Conservation (phyloP, 176 grass and related monocot genomes). For the Thalia dealbata region DNA sequence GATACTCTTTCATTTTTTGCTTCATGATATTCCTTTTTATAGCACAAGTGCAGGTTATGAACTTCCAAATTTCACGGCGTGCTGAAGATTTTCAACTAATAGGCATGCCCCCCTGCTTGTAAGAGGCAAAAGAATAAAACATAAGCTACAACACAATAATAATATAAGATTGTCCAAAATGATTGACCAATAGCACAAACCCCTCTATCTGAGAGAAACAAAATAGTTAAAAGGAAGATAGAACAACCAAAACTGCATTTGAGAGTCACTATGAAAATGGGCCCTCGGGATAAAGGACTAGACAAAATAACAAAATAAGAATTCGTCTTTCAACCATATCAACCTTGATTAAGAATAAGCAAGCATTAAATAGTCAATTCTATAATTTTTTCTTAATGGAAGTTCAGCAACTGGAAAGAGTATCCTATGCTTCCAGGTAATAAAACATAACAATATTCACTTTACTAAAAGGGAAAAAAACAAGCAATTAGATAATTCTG, state of each 20-base stretch:
- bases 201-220: not conserved
- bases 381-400: too few relatives aligned
- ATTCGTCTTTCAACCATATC: too few relatives aligned
- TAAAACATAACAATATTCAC: too few relatives aligned
- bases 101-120: not conserved
- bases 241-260: not conserved
- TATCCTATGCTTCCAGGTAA: too few relatives aligned
- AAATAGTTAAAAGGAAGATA: not conserved
- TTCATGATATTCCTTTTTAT: not conserved
- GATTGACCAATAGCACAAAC: not conserved
- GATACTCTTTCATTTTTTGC: not conserved
- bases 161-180: not conserved
- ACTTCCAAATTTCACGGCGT: not conserved
- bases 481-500: too few relatives aligned
- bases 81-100: not conserved
- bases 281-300: too few relatives aligned
- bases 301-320: too few relatives aligned
- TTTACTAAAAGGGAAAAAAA: too few relatives aligned
- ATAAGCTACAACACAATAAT: not conserved
- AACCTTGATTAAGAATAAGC: too few relatives aligned
- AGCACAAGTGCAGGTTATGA: not conserved
- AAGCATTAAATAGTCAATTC: too few relatives aligned
- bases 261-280: not conserved
- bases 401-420: too few relatives aligned
- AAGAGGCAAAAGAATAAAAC: not conserved